phyloP scores from a whole-genome alignment of 2,329 filamentous ascomycete genomes.

The Blastomyces gilchristii region DNA sequence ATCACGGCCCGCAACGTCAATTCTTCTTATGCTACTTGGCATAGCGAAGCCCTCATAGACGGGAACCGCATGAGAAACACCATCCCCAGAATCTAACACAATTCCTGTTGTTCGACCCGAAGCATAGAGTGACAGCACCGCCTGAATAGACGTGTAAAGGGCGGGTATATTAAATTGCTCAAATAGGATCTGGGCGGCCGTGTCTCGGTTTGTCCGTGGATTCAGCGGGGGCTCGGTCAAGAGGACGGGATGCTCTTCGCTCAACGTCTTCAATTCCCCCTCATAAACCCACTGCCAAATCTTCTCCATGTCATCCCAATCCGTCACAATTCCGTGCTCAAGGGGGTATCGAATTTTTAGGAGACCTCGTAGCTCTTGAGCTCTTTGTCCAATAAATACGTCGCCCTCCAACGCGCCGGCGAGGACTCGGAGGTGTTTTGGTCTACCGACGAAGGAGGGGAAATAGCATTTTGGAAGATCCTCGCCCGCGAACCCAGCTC shows the following conservation, averaged over 20 bases:
- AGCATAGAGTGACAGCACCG: slow-evolving; percentile 89
- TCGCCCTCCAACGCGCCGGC: slow-evolving; percentile 96
- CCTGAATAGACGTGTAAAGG: slow-evolving; percentile 92
- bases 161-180: slow-evolving; percentile 98
- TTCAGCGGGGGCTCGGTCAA: slow-evolving; percentile 94
- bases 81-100: slow-evolving; percentile 88
- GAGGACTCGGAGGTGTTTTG: slow-evolving; percentile 88
- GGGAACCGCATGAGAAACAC: slow-evolving; percentile 91
- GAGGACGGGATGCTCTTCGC: slow-evolving; percentile 96
- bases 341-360: slow-evolving; percentile 93
- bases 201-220: slow-evolving; percentile 89
- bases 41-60: slow-evolving; percentile 98
- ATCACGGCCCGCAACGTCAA: slow-evolving; percentile 91
- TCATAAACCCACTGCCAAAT: slow-evolving; percentile 99
- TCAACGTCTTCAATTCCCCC: slow-evolving; percentile 89
- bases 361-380: slow-evolving; percentile 79
- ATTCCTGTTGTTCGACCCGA: slow-evolving; percentile 93
- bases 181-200: slow-evolving; percentile 92
- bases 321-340: slow-evolving; percentile 95
- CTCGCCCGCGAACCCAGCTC: slow-evolving; percentile 92
- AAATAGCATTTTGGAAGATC: slow-evolving; percentile 96
- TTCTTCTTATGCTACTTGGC: slow-evolving; percentile 85
- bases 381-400: slow-evolving; percentile 89
- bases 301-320: slow-evolving; percentile 99
- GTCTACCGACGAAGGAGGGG: slow-evolving; percentile 90